Evolutionary conservation across 2,329 filamentous ascomycete genomes (phyloP).

Genomic region (Ilyonectria sp.): DNA sequence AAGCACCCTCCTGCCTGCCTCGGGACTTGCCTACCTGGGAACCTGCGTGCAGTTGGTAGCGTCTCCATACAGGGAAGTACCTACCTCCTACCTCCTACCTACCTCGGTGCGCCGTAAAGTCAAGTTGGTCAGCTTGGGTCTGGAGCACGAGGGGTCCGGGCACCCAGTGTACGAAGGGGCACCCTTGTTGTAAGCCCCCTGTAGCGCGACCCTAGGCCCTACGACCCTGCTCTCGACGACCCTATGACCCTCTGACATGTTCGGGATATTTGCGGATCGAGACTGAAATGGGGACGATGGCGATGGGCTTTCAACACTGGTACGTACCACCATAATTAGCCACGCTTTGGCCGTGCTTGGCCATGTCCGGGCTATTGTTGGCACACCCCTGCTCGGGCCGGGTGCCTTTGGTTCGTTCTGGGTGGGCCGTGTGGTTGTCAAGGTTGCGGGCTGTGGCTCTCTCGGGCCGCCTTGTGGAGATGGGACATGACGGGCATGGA

Average conservation of each 20-base stretch:
- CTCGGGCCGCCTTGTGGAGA: slow-evolving; percentile 35
- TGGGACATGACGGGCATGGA: slow-evolving; percentile 29
- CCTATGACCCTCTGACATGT: slow-evolving; percentile 11
- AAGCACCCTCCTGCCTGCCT: slow-evolving; percentile 11
- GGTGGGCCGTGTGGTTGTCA: slow-evolving; percentile 13
- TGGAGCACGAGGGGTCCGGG: slow-evolving; percentile 21
- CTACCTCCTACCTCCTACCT: not conserved
- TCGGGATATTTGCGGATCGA: slow-evolving; percentile 33
- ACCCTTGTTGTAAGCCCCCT: slow-evolving; percentile 10
- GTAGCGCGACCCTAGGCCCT: slow-evolving; percentile 22
- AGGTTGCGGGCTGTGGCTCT: slow-evolving; percentile 30
- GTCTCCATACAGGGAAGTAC: not conserved
- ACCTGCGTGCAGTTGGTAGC: not conserved
- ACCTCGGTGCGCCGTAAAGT: not conserved
- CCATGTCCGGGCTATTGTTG: slow-evolving; percentile 18
- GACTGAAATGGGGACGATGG: slow-evolving; percentile 17
- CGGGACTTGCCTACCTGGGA: slow-evolving; percentile 28
- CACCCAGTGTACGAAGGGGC: slow-evolving; percentile 14
- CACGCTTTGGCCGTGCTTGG: slow-evolving; percentile 12
- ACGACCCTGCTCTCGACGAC: slow-evolving; percentile 15
- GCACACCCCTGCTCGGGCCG: not conserved
- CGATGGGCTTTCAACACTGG: not conserved
- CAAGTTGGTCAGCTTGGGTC: not conserved
- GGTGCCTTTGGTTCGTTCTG: not conserved
- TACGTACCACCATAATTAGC: slow-evolving; percentile 14